Evolutionary conservation across 768 basidiomycete genomes (phyloP).

Genomic region (Boletus vinaceobasis): DNA sequence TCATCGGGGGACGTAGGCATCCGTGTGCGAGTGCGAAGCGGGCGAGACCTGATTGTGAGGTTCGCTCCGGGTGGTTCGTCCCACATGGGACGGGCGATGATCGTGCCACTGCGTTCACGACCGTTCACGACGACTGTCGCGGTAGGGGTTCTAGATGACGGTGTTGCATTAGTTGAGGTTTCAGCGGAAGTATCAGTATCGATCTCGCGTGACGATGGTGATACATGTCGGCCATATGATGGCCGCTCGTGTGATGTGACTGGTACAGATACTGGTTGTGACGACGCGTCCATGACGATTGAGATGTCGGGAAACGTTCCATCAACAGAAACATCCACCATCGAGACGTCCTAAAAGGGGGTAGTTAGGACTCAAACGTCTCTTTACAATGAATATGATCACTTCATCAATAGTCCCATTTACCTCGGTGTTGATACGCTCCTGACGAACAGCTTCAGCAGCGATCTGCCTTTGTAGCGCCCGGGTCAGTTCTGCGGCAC

Average conservation of each 20-base stretch:
- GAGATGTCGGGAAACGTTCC: conserved; percentile 19
- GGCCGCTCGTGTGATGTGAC: conserved; percentile 21
- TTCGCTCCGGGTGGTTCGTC: conserved; percentile 35
- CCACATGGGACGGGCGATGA: conserved; percentile 66
- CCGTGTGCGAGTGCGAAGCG: conserved; percentile 28
- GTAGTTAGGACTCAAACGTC: conserved; percentile 5
- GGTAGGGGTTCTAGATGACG: conserved; percentile 59
- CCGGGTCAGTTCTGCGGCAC: conserved; percentile 50
- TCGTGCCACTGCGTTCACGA: conserved; percentile 74
- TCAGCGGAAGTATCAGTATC: conserved; percentile 64
- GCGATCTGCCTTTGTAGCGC: conserved; percentile 54
- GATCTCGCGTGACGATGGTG: conserved; percentile 37
- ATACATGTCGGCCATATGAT: conserved; percentile 18
- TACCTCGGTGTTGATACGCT: conserved; percentile 1
- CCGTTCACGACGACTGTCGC: conserved; percentile 52
- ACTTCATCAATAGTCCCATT: conserved; percentile 24
- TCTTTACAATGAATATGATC: conserved; percentile 5
- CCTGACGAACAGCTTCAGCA: conserved; percentile 25
- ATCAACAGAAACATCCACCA: conserved; percentile 25
- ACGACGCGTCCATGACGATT: conserved; percentile 20
- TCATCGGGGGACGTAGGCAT: conserved; percentile 39
- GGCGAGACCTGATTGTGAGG: conserved; percentile 29
- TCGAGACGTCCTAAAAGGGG: conserved; percentile 32
- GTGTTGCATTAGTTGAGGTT: conserved; percentile 57
- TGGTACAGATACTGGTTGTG: conserved; percentile 14